Percentiles rank a stretch among this genome's conserved stretches.
These are phyloP conservation scores for Parsonsia alboflavescens DNA, from an alignment of 257 asterid species.

Conservation along the genomic window DNA sequence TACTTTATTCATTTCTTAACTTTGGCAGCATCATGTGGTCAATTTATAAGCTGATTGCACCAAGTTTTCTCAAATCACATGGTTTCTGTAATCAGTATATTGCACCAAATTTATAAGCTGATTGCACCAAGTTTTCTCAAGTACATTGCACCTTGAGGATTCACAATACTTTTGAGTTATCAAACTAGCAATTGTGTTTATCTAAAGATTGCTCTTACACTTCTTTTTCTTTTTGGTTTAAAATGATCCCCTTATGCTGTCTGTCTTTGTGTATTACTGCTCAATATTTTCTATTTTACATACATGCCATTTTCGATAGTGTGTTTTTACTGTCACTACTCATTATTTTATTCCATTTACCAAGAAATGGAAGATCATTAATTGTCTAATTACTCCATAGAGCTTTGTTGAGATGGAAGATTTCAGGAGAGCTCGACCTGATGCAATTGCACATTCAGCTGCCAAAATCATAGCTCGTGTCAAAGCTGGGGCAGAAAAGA, in stretches of 20 bases:
- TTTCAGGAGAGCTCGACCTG: slow-evolving; percentile 81
- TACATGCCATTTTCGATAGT: background rate
- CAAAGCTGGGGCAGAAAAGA: slow-evolving; percentile 93
- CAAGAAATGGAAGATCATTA: slow-evolving; percentile 15
- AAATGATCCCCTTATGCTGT: background rate
- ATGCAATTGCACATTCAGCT: slow-evolving; percentile 94
- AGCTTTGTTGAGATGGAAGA: slow-evolving; percentile 69
- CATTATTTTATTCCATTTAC: slow-evolving; percentile 3
- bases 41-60: background rate
- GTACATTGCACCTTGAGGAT: background rate
- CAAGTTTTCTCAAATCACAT: background rate
- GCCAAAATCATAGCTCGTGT: slow-evolving; percentile 78
- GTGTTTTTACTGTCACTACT: background rate
- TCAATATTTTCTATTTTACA: background rate
- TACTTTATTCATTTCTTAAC: background rate
- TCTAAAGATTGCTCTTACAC: background rate
- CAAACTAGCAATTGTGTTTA: background rate
- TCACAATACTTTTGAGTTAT: background rate
- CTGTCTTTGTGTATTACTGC: background rate
- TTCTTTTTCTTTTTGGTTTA: background rate
- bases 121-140: background rate
- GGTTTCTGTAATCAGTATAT: background rate
- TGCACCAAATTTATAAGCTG: background rate
- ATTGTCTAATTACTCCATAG: slow-evolving; percentile 43
- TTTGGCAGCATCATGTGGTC: background rate